Evolutionary conservation across 2,329 filamentous ascomycete genomes (phyloP).

Genomic region (Biscogniauxia sp.): DNA sequence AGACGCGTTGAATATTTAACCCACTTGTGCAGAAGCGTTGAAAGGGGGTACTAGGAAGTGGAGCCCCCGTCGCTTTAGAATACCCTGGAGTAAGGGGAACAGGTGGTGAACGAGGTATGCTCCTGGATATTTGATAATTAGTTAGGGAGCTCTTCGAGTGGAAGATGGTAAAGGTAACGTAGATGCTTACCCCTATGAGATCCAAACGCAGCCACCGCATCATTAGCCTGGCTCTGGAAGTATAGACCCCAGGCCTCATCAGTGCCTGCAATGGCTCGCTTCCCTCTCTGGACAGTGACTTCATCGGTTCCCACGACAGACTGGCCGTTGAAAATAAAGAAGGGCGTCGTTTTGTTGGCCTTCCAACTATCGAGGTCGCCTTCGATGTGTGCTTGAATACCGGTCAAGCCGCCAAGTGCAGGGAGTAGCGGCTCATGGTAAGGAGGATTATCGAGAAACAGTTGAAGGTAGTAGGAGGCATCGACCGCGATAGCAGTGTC

Average conservation of each 20-base stretch:
- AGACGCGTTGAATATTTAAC: slow-evolving; percentile 19
- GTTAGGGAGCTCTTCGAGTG: neutral
- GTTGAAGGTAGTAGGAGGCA: slow-evolving; percentile 82
- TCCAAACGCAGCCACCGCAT: slow-evolving; percentile 85
- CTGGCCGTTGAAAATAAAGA: slow-evolving; percentile 92
- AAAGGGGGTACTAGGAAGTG: slow-evolving; percentile 83
- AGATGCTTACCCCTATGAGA: slow-evolving; percentile 61
- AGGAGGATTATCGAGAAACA: slow-evolving; percentile 67
- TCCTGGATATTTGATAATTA: slow-evolving; percentile 49
- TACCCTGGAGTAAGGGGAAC: slow-evolving; percentile 72
- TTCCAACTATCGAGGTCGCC: slow-evolving; percentile 73
- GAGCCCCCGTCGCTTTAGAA: slow-evolving; percentile 66
- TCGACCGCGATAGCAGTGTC: slow-evolving; percentile 79
- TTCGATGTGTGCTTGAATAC: slow-evolving; percentile 72
- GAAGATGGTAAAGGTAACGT: neutral
- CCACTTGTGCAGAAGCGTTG: slow-evolving; percentile 81
- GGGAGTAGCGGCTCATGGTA: slow-evolving; percentile 84
- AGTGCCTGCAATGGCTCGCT: slow-evolving; percentile 66
- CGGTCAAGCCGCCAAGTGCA: slow-evolving; percentile 85
- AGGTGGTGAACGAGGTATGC: slow-evolving; percentile 70
- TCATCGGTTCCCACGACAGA: slow-evolving; percentile 75
- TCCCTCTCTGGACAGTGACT: slow-evolving; percentile 61
- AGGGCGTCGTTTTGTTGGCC: slow-evolving; percentile 66
- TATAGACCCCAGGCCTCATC: slow-evolving; percentile 85
- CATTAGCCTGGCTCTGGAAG: slow-evolving; percentile 72